A percentile compares a stretch with the other conserved stretches of the same genome.
These are phyloP conservation scores for Cymodocea nodosa DNA, from an alignment of 116 monocot species.

Conservation along the genomic window DNA sequence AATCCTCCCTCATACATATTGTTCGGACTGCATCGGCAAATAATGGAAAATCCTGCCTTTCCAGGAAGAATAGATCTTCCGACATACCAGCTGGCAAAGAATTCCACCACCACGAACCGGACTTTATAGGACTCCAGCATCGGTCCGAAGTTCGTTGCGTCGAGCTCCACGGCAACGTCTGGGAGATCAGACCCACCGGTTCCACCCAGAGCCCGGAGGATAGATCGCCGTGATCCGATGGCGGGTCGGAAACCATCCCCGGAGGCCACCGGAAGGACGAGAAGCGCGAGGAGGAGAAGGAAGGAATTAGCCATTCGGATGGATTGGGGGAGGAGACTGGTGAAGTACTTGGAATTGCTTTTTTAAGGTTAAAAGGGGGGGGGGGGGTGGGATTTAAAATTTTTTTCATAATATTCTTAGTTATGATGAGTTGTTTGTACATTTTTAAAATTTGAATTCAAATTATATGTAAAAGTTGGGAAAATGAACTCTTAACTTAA, in stretches of 20 bases:
- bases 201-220: conserved; percentile 10
- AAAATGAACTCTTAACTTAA: too few species aligned
- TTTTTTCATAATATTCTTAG: too few species aligned
- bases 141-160: conserved; percentile 45
- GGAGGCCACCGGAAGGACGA: not conserved
- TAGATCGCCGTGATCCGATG: conserved; percentile 2
- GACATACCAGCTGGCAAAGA: conserved; percentile 79
- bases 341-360: too few species aligned
- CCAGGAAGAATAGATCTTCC: not conserved
- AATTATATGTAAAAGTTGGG: too few species aligned
- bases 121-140: conserved; percentile 44
- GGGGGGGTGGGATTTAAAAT: too few species aligned
- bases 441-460: too few species aligned
- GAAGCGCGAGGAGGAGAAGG: not conserved
- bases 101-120: conserved; percentile 68
- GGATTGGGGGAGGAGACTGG: not conserved
- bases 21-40: not conserved
- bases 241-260: not conserved
- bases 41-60: not conserved
- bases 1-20: too few species aligned
- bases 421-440: too few species aligned
- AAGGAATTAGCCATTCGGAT: not conserved
- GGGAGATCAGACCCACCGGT: conserved; percentile 1
- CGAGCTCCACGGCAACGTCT: conserved; percentile 66
- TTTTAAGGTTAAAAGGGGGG: too few species aligned